phyloP scores from a whole-genome alignment of 2,329 filamentous ascomycete species.

The Ustilaginoidea virens region DNA sequence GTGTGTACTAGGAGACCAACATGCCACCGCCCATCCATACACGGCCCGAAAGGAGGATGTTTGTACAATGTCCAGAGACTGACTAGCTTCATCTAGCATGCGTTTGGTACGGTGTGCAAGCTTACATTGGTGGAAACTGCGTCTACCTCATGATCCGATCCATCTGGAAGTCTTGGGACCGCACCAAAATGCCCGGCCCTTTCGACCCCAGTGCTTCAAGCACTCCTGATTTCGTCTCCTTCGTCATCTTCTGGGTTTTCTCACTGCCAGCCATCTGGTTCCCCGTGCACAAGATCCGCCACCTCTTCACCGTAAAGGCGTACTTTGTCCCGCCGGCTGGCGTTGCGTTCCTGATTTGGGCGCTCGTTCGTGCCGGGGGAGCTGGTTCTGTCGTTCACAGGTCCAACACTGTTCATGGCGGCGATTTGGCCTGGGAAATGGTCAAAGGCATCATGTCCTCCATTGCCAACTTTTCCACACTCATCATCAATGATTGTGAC shows the following conservation, averaged over 20 bases:
- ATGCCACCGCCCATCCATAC: too few relatives aligned
- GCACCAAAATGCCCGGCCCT: slow-evolving; percentile 46
- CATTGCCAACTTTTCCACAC: slow-evolving; percentile 79
- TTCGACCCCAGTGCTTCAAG: slow-evolving; percentile 51
- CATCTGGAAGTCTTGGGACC: slow-evolving; percentile 60
- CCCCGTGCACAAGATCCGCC: slow-evolving; percentile 74
- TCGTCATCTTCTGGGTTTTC: slow-evolving; percentile 74
- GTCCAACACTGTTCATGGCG: slow-evolving; percentile 45
- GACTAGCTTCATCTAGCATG: slow-evolving; percentile 41
- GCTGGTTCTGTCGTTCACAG: slow-evolving; percentile 71
- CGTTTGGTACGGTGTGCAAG: slow-evolving; percentile 76
- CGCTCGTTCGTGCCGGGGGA: slow-evolving; percentile 65
- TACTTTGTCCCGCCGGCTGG: slow-evolving; percentile 73
- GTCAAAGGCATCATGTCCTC: slow-evolving; percentile 77
- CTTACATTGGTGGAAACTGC: slow-evolving; percentile 73
- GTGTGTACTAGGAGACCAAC: too few relatives aligned
- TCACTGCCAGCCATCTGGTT: slow-evolving; percentile 80
- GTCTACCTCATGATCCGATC: slow-evolving; percentile 78
- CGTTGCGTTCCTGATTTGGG: slow-evolving; percentile 77
- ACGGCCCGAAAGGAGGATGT: too few relatives aligned
- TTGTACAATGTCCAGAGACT: too few relatives aligned
- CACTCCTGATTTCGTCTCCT: slow-evolving; percentile 62
- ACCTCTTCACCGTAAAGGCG: slow-evolving; percentile 83
- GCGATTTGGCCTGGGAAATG: slow-evolving; percentile 63
- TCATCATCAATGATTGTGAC: slow-evolving; percentile 72